phyloP scores from a whole-genome alignment of 441 rosid genomes.

The Erysimum pusillum region DNA sequence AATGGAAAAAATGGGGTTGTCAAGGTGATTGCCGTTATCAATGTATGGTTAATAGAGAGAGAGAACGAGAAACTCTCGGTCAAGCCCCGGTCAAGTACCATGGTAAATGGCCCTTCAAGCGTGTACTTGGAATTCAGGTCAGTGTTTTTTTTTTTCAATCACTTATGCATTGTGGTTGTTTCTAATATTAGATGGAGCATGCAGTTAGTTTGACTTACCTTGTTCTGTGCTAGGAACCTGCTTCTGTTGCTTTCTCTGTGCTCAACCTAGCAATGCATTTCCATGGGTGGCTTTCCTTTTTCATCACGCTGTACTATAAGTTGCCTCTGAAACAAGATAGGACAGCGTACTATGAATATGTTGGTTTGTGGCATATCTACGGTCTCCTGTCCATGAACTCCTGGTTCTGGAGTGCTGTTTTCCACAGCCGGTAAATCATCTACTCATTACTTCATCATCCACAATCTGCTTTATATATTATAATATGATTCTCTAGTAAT shows the following conservation, averaged over 20 bases:
- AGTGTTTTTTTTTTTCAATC: conserved; percentile 28
- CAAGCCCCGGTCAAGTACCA: conserved; percentile 79
- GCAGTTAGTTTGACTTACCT: conserved; percentile 31
- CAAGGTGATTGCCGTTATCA: conserved; percentile 83
- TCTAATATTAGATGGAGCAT: conserved; percentile 12
- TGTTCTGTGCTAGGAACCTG: conserved; percentile 70
- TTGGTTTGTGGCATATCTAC: conserved; percentile 81
- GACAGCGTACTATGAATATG: conserved; percentile 75
- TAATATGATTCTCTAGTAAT: conserved; percentile 12
- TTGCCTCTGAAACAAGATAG: conserved; percentile 70
- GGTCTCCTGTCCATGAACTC: conserved; percentile 79
- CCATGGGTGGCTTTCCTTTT: conserved; percentile 92
- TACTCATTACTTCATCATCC: neutral
- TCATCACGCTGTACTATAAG: conserved; percentile 76
- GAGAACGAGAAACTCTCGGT: conserved; percentile 67
- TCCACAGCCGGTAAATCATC: conserved; percentile 78
- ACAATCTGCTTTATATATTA: neutral
- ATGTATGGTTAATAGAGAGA: conserved; percentile 85
- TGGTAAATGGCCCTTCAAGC: conserved; percentile 96
- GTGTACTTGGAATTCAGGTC: conserved; percentile 89
- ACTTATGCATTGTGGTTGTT: neutral
- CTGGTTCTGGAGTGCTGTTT: conserved; percentile 94
- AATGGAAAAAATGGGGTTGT: conserved; percentile 86
- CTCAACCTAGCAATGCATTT: conserved; percentile 88
- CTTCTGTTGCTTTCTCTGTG: conserved; percentile 86